Evolutionary conservation across 2,329 filamentous ascomycete genomes (phyloP).

Genomic region (Plenodomus biglobosus): DNA sequence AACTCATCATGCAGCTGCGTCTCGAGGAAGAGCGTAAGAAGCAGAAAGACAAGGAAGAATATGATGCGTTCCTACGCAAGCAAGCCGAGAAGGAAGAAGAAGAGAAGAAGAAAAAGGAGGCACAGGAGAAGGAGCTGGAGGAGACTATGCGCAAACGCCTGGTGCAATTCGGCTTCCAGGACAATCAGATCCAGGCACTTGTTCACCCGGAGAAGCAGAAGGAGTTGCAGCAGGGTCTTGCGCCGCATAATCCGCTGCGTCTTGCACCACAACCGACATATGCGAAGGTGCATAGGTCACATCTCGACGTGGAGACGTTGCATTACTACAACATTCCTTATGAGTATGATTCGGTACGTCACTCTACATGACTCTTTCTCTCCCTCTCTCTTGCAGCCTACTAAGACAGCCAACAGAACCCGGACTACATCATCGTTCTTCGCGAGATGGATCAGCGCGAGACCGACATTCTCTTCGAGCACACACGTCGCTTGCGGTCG

Average conservation of each 20-base stretch:
- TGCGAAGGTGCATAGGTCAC: conserved; percentile 51
- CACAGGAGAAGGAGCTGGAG: conserved; percentile 48
- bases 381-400: not conserved
- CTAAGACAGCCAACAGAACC: conserved; percentile 33
- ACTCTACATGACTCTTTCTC: not conserved
- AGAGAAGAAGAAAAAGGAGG: conserved; percentile 45
- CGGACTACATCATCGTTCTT: conserved; percentile 53
- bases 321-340: conserved; percentile 53
- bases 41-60: conserved; percentile 48
- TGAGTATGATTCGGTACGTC: conserved; percentile 52
- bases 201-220: conserved; percentile 51
- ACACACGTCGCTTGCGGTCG: conserved; percentile 50
- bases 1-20: conserved; percentile 44
- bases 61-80: conserved; percentile 45
- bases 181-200: conserved; percentile 52
- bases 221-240: conserved; percentile 41
- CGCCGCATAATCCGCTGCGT: conserved; percentile 36
- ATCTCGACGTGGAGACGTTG: conserved; percentile 51
- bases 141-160: conserved; percentile 50
- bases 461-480: conserved; percentile 55
- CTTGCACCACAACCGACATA: conserved; percentile 47
- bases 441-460: conserved; percentile 53
- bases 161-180: conserved; percentile 49
- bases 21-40: conserved; percentile 46
- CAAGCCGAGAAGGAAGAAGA: conserved; percentile 47